Conservation (phyloP, 1,139 yeast species). For the Suhomyces chickasaworum region DNA sequence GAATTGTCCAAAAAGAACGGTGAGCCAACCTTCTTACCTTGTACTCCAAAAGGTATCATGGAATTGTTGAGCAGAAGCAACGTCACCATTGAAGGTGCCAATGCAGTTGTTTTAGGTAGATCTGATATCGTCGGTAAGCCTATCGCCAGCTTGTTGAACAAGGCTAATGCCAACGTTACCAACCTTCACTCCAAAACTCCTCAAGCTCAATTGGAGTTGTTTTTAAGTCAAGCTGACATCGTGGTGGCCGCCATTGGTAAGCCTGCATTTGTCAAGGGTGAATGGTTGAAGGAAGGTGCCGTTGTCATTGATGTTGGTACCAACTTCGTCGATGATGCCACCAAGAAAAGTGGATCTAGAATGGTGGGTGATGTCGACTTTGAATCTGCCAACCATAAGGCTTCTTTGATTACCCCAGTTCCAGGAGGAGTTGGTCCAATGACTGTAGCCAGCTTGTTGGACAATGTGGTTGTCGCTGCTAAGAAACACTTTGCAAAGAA, state of each 20-base stretch:
- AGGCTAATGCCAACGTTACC: conserved; percentile 78
- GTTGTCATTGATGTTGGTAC: conserved; percentile 80
- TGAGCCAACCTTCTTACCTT: conserved; percentile 81
- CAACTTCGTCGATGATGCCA: conserved; percentile 65
- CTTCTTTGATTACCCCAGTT: conserved; percentile 73
- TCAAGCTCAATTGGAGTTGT: conserved; percentile 53
- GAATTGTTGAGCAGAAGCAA: conserved; percentile 66
- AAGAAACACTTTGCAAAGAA: conserved; percentile 50
- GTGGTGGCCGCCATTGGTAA: conserved; percentile 78
- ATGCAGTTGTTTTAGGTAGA: conserved; percentile 78
- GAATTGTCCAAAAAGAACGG: conserved; percentile 92
- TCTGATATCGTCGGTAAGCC: conserved; percentile 86
- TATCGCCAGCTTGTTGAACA: conserved; percentile 69
- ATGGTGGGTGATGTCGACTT: conserved; percentile 81
- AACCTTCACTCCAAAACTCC: conserved; percentile 77
- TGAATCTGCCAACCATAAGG: conserved; percentile 55
- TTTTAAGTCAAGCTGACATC: conserved; percentile 68
- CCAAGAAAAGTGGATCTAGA: conserved; percentile 56
- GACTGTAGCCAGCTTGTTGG: conserved; percentile 88
- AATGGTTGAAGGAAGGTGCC: conserved; percentile 70
- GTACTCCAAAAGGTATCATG: conserved; percentile 96
- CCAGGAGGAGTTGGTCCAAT: conserved; percentile 92
- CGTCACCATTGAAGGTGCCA: conserved; percentile 68
- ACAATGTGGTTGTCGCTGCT: conserved; percentile 85
- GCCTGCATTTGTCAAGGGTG: conserved; percentile 69